Percentiles rank a stretch among this genome's conserved stretches.
Evolutionary conservation across 2,329 filamentous ascomycete genomes (phyloP).

Genomic region (Fusarium sulawesiense): DNA sequence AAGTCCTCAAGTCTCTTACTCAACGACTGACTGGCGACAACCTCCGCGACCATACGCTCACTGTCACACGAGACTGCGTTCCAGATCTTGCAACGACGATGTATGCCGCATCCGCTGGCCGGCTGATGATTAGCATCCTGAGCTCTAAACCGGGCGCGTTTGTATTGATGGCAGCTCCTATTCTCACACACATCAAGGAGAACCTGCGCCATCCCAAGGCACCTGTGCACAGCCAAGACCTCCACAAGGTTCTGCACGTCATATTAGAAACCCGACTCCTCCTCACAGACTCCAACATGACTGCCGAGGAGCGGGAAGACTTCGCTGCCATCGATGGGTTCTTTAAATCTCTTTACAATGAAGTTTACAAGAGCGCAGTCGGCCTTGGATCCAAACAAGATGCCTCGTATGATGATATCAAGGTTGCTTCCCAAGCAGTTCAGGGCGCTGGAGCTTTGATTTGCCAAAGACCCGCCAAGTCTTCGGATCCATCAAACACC

Average conservation of each 20-base stretch:
- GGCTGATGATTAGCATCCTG: slow-evolving; percentile 63
- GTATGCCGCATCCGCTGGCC: slow-evolving; percentile 64
- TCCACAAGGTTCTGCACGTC: slow-evolving; percentile 63
- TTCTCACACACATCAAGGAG: slow-evolving; percentile 62
- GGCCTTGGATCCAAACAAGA: slow-evolving; percentile 44
- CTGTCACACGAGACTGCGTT: slow-evolving; percentile 64
- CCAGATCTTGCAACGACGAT: slow-evolving; percentile 65
- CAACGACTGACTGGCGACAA: slow-evolving; percentile 58
- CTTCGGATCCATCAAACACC: slow-evolving; percentile 8
- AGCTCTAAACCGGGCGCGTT: slow-evolving; percentile 63
- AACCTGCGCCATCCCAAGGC: slow-evolving; percentile 64
- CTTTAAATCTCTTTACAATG: slow-evolving; percentile 57
- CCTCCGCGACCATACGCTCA: slow-evolving; percentile 59
- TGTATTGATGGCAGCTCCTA: slow-evolving; percentile 58
- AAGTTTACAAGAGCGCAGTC: slow-evolving; percentile 57
- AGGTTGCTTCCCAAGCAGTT: slow-evolving; percentile 57
- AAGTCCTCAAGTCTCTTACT: slow-evolving; percentile 63
- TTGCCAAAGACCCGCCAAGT: slow-evolving; percentile 52
- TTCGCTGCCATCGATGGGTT: slow-evolving; percentile 52
- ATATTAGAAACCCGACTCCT: slow-evolving; percentile 60
- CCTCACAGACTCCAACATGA: slow-evolving; percentile 51
- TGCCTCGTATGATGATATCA: slow-evolving; percentile 53
- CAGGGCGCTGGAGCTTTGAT: slow-evolving; percentile 60
- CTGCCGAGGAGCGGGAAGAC: slow-evolving; percentile 51
- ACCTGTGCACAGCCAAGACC: slow-evolving; percentile 61